Evolutionary conservation across 805 yeast genomes (phyloP).

Genomic region (Starmerella lactis-condensi): DNA sequence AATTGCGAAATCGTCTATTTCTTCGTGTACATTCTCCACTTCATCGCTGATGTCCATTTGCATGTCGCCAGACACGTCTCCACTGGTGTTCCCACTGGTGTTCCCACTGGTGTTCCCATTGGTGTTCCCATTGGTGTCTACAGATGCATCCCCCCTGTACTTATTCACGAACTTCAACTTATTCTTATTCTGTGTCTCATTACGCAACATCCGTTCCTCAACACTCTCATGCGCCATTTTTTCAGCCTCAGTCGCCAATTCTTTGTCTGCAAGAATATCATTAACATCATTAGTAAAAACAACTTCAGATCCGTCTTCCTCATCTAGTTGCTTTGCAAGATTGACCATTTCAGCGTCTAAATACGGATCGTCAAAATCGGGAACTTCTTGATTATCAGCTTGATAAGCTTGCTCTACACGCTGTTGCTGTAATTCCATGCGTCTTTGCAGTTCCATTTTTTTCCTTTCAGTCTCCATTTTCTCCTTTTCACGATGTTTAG

Average conservation of each 20-base stretch:
- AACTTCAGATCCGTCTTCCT: conserved; percentile 19
- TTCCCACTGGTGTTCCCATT: background rate
- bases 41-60: conserved; percentile 8
- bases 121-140: background rate
- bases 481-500: conserved; percentile 39
- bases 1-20: conserved; percentile 5
- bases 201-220: conserved; percentile 4
- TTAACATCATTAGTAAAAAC: conserved; percentile 18
- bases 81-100: background rate
- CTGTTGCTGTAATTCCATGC: conserved; percentile 4
- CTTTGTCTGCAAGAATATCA: conserved; percentile 16
- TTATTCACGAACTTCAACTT: conserved; percentile 1
- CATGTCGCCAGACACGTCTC: conserved; percentile 4
- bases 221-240: conserved; percentile 7
- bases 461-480: conserved; percentile 10
- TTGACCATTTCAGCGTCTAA: conserved; percentile 13
- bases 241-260: conserved; percentile 14
- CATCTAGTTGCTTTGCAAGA: conserved; percentile 17
- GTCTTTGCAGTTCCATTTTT: conserved; percentile 14
- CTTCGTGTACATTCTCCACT: conserved; percentile 8
- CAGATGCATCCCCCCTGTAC: too few relatives aligned
- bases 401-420: conserved; percentile 8
- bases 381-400: conserved; percentile 11
- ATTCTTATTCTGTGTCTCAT: background rate
- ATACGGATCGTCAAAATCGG: conserved; percentile 15